These are phyloP conservation scores for Oryza australiensis DNA, from an alignment of 176 grass and related monocot species.

Conservation along the genomic window DNA sequence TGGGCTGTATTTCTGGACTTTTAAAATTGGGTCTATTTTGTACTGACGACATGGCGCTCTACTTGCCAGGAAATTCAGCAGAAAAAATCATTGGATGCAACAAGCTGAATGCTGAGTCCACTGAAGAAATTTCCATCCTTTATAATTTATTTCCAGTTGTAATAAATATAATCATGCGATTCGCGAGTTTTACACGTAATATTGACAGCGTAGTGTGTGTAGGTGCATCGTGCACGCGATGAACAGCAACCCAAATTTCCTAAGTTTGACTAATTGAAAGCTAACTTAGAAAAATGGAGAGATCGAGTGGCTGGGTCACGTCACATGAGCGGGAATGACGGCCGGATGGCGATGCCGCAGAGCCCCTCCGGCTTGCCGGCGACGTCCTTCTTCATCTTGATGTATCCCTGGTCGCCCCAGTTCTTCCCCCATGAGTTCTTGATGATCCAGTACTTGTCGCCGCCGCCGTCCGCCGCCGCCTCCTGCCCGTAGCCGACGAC, in stretches of 20 bases:
- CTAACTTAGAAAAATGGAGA: neutral
- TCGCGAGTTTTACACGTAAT: neutral
- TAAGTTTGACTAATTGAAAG: neutral
- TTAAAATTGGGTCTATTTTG: neutral
- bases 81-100: neutral
- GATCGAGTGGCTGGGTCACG: no score
- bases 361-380: conserved; percentile 54
- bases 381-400: conserved; percentile 61
- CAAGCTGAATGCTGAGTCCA: neutral
- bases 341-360: conserved; percentile 70
- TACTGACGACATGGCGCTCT: neutral
- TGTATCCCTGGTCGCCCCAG: conserved; percentile 66
- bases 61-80: neutral
- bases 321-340: conserved; percentile 52
- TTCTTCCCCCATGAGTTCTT: conserved; percentile 74
- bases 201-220: neutral
- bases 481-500: conserved; percentile 47
- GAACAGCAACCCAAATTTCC: neutral
- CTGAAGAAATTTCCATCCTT: neutral
- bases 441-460: conserved; percentile 59
- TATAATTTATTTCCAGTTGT: neutral
- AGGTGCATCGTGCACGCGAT: neutral
- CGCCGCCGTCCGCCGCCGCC: neutral
- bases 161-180: neutral
- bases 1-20: no score